Base-by-base conservation (phyloP, 805 yeast species). In the Kregervanrija fluxuum region DNA sequence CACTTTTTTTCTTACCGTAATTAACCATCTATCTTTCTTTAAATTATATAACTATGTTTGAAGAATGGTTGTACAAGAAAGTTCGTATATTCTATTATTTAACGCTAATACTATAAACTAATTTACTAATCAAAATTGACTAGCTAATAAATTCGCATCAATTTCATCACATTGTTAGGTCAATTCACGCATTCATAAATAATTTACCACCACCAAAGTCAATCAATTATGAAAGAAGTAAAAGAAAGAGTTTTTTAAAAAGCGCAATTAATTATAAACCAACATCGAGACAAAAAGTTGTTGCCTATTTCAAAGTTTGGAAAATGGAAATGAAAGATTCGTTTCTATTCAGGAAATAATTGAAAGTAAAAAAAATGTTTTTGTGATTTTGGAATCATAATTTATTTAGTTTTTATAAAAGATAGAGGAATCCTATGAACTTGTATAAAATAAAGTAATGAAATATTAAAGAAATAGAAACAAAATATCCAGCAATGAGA, bases 161-260 rank as follows among this genome's bases (percentile, higher is more conserved):
- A 0, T 85, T 85, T 54, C 78, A 82, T 52, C 64, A 74, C 28
- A 76, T 81, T 67, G 95, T 84, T 4, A 66, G 78, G 35, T 64
- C 68, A 11, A 65, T 85, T 1, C 83, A 84, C 55, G 82, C 83
- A 35, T 71, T 70, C 45, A 71, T 85, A 32, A 85, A 85, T 54
- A 74, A 82, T 2, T 68, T 80, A 5, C 77, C 79, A 2, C 69
- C 74, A 11, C 74, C 75, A 4, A 44, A 49, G n/a, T 62, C 28
- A 22, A 22, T 22, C 8, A 22, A 22, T 6, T 22, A 22, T 22
- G 28, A 22, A 22, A 22, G 28, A 22, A 22, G 6, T 22, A 22
- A 6, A 22, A 22, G 35, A 32, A 40, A 15, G 34, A 38, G 33
- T 35, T 22, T 22, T 22, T 22, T 22, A 22, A 22, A 22, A 22